These are phyloP conservation scores for Didymella lethalis DNA, from an alignment of 2,329 filamentous ascomycete species.

Conservation along the genomic window DNA sequence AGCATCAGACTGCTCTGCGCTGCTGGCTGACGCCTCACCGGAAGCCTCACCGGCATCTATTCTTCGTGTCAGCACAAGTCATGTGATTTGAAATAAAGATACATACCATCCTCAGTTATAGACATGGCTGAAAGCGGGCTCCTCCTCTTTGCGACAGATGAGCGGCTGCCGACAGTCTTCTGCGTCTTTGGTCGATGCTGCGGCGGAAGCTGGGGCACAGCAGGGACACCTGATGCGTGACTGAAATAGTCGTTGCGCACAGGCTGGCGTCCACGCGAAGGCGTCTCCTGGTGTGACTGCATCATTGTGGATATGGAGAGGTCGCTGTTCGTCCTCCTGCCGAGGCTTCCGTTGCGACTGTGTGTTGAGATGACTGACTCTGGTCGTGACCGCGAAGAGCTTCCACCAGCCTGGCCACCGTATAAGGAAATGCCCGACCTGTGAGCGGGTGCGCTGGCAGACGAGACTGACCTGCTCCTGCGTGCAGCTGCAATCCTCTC, in stretches of 20 bases:
- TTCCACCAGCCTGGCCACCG: slow-evolving; percentile 11
- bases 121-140: slow-evolving; percentile 20
- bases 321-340: slow-evolving; percentile 24
- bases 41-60: slow-evolving; percentile 12
- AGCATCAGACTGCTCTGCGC: slow-evolving; percentile 14
- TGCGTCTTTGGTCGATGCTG: slow-evolving; percentile 13
- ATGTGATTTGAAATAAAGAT: background rate
- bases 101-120: slow-evolving; percentile 20
- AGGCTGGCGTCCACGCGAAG: slow-evolving; percentile 19
- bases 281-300: slow-evolving; percentile 17
- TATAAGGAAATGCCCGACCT: slow-evolving; percentile 1
- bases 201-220: slow-evolving; percentile 16
- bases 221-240: slow-evolving; percentile 5
- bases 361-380: slow-evolving; percentile 21
- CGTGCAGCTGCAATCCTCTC: slow-evolving; percentile 30
- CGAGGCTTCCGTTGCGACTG: slow-evolving; percentile 17
- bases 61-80: slow-evolving; percentile 1
- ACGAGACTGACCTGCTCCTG: slow-evolving; percentile 20
- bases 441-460: slow-evolving; percentile 4
- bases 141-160: slow-evolving; percentile 14
- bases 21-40: slow-evolving; percentile 14
- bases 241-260: slow-evolving; percentile 16
- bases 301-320: slow-evolving; percentile 42
- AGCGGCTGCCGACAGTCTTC: slow-evolving; percentile 15
- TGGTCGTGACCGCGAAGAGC: slow-evolving; percentile 13